A percentile compares a stretch with the other conserved stretches of the same genome.
phyloP scores from a whole-genome alignment of 768 basidiomycete genomes.

The Daedaleopsis sinensis region DNA sequence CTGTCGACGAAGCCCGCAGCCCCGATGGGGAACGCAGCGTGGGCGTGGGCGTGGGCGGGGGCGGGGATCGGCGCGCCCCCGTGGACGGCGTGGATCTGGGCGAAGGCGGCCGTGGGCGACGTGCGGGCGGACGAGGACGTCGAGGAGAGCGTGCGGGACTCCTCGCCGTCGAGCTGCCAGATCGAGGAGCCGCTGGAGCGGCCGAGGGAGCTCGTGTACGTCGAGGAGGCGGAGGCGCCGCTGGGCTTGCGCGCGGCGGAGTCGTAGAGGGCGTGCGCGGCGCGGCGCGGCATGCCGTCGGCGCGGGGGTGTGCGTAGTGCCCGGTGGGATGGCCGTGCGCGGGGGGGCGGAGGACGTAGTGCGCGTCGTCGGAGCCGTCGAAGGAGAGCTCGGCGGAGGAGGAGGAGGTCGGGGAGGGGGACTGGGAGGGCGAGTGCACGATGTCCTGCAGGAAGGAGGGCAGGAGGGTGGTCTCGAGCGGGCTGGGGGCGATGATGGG shows the following conservation, averaged over 20 bases:
- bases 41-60: neutral
- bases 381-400: slow-evolving; percentile 63
- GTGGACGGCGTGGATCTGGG: neutral
- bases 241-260: slow-evolving; percentile 6
- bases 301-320: neutral
- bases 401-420: slow-evolving; percentile 54
- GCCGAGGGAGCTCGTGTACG: slow-evolving; percentile 25
- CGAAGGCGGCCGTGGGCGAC: neutral
- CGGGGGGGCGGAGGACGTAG: slow-evolving; percentile 9
- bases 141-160: slow-evolving; percentile 51
- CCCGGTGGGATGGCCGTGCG: neutral
- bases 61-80: neutral
- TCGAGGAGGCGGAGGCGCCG: slow-evolving; percentile 15
- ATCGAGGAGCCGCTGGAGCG: slow-evolving; percentile 51
- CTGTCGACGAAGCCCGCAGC: neutral
- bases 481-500: slow-evolving; percentile 34
- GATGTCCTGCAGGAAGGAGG: slow-evolving; percentile 77
- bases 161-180: slow-evolving; percentile 75
- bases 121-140: neutral
- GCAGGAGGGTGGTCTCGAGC: slow-evolving; percentile 55
- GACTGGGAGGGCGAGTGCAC: slow-evolving; percentile 70
- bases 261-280: neutral
- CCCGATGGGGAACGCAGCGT: neutral
- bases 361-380: slow-evolving; percentile 22
- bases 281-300: slow-evolving; percentile 8